Evolutionary conservation across 208 protist species (phyloP).

Genomic region (Novymonas esmeraldas): DNA sequence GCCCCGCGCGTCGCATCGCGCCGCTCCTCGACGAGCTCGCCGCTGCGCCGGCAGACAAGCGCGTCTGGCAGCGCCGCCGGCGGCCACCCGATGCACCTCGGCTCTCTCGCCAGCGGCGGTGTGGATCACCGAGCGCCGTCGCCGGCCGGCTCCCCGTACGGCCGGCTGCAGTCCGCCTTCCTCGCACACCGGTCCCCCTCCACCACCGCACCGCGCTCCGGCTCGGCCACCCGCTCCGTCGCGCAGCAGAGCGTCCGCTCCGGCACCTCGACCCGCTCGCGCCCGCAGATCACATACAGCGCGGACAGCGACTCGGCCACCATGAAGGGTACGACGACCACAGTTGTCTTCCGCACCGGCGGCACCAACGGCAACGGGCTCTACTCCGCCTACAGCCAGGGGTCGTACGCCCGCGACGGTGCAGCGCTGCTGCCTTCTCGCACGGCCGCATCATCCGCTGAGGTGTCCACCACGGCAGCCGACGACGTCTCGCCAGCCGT

Average conservation of each 20-base stretch:
- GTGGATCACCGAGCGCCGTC: not conserved
- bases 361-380: not conserved
- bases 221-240: constrained; percentile 35
- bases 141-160: not conserved
- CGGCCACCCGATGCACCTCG: constrained; percentile 2
- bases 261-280: constrained; percentile 43
- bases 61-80: not conserved
- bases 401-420: constrained; percentile 7
- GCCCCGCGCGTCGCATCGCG: not conserved
- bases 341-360: constrained; percentile 48
- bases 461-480: too few relatives aligned
- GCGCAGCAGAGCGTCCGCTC: constrained; percentile 39
- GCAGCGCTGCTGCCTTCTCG: constrained; percentile 7
- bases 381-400: not conserved
- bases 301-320: constrained; percentile 35
- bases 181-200: not conserved
- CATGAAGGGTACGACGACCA: constrained; percentile 69
- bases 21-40: not conserved
- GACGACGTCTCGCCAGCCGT: too few relatives aligned
- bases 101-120: not conserved
- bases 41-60: not conserved
- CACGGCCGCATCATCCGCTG: not conserved
- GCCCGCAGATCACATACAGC: constrained; percentile 59
- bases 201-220: not conserved
- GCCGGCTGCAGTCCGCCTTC: not conserved